phyloP scores from a whole-genome alignment of 495 filamentous ascomycete genomes.

The Pseudotulostoma volvatum region DNA sequence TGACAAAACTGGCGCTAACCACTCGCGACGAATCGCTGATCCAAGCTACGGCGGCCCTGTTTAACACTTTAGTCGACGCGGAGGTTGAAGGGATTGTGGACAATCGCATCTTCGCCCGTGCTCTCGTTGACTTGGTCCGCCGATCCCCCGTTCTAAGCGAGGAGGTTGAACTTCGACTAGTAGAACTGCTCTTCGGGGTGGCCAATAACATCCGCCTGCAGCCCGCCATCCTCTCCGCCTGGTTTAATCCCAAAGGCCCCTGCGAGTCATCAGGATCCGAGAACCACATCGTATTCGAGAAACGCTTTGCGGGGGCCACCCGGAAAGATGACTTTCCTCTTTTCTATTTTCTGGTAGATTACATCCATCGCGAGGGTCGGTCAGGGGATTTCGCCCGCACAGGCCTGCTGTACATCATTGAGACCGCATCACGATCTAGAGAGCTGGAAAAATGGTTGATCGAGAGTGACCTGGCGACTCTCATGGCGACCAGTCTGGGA shows the following conservation, averaged over 20 bases:
- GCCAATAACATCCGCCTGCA: constrained; percentile 86
- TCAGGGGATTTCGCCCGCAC: constrained; percentile 96
- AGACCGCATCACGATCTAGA: constrained; percentile 69
- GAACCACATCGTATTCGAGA: constrained; percentile 27
- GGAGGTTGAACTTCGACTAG: constrained; percentile 67
- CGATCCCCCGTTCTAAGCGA: constrained; percentile 40
- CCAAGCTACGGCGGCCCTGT: constrained; percentile 64
- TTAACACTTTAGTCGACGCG: constrained; percentile 81
- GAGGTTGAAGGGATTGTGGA: constrained; percentile 89
- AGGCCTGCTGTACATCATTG: constrained; percentile 87
- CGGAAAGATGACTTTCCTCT: constrained; percentile 89
- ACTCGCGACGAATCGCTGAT: constrained; percentile 68
- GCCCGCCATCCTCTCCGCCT: constrained; percentile 66
- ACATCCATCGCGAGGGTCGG: constrained; percentile 84
- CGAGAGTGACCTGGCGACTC: constrained; percentile 84
- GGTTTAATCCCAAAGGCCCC: constrained; percentile 46
- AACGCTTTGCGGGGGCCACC: constrained; percentile 63
- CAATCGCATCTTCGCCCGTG: constrained; percentile 64
- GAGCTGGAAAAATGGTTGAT: constrained; percentile 88
- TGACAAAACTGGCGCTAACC: constrained; percentile 68
- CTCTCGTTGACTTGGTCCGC: constrained; percentile 61
- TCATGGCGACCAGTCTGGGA: constrained; percentile 93
- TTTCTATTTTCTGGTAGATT: constrained; percentile 88
- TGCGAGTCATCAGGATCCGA: constrained; percentile 29
- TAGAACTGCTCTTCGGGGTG: constrained; percentile 85